These are phyloP conservation scores for Mollisiaceae sp. DNA, from an alignment of 2,329 filamentous ascomycete species.

Conservation along the genomic window DNA sequence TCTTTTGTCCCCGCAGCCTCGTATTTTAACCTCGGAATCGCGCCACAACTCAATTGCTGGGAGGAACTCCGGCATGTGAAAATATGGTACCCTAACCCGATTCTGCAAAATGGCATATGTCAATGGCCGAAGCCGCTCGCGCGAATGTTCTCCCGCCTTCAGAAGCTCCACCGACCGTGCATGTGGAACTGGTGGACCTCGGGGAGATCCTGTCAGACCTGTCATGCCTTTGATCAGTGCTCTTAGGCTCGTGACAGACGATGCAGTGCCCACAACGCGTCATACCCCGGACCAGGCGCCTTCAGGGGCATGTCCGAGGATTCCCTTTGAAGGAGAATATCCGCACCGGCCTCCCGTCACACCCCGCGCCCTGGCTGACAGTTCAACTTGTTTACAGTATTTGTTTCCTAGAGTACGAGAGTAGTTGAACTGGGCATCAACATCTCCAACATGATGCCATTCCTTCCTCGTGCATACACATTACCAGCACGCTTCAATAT, in stretches of 20 bases:
- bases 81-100: conserved; percentile 1
- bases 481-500: conserved; percentile 8
- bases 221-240: too few relatives aligned
- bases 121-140: neutral
- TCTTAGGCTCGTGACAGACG: neutral
- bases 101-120: neutral
- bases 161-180: neutral
- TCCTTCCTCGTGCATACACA: neutral
- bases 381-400: neutral
- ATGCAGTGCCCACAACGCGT: neutral
- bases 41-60: neutral
- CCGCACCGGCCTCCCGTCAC: neutral
- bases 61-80: neutral
- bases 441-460: neutral
- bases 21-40: neutral
- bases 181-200: neutral
- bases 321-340: neutral
- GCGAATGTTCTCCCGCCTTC: neutral
- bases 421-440: neutral
- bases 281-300: neutral
- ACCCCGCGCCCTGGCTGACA: neutral
- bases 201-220: neutral
- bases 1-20: neutral
- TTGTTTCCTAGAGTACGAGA: neutral
- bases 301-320: too few relatives aligned